Evolutionary conservation across 108 stramenopile genomes (phyloP).

Genomic region (Conticribra weissflogii): DNA sequence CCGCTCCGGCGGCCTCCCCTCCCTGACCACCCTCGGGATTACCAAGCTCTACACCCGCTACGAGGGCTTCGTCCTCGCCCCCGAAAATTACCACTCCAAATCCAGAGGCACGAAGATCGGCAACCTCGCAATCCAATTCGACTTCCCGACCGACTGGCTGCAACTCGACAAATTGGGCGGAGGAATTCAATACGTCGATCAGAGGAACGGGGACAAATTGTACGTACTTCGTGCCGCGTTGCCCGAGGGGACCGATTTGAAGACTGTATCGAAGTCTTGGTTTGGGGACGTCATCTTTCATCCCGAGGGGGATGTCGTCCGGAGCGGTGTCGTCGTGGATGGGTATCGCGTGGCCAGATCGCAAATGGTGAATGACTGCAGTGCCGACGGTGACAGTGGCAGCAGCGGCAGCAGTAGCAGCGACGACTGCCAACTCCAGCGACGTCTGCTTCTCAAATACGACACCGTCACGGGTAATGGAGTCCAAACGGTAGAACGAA

Average conservation of each 20-base stretch:
- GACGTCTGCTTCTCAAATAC: slow-evolving; percentile 67
- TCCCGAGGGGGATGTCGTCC: slow-evolving; percentile 60
- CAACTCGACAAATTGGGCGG: slow-evolving; percentile 70
- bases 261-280: slow-evolving; percentile 52
- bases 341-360: slow-evolving; percentile 59
- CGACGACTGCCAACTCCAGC: slow-evolving; percentile 39
- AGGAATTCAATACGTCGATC: slow-evolving; percentile 80
- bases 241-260: slow-evolving; percentile 54
- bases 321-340: slow-evolving; percentile 65
- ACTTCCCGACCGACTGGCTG: slow-evolving; percentile 82
- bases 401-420: background rate
- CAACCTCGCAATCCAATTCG: slow-evolving; percentile 27
- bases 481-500: slow-evolving; percentile 66
- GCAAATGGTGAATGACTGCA: slow-evolving; percentile 51
- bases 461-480: slow-evolving; percentile 74
- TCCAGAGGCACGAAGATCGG: background rate
- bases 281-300: slow-evolving; percentile 65
- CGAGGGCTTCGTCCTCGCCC: slow-evolving; percentile 34
- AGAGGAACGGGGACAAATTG: slow-evolving; percentile 79
- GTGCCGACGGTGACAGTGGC: slow-evolving; percentile 10
- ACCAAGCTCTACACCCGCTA: slow-evolving; percentile 25
- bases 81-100: background rate
- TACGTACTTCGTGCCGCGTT: slow-evolving; percentile 66
- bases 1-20: slow-evolving; percentile 24
- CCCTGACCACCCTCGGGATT: slow-evolving; percentile 22